phyloP scores from a whole-genome alignment of 1,284 basidiomycete genomes.

The Ceratobasidium sp. region DNA sequence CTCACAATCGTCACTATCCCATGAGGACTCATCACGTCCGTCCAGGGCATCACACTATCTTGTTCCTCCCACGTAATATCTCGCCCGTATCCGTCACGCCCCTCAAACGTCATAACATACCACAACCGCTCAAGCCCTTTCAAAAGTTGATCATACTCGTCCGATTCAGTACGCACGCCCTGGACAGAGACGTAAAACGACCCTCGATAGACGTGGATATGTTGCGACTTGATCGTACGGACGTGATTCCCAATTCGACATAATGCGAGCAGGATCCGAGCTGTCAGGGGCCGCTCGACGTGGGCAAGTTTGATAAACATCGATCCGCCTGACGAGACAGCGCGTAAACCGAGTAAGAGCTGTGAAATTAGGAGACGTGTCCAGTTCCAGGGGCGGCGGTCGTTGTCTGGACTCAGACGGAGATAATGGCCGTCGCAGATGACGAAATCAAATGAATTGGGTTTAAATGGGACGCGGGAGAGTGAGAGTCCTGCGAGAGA shows the following conservation, averaged over 20 bases:
- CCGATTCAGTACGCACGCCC: slow-evolving; percentile 29
- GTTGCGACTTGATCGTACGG: slow-evolving; percentile 47
- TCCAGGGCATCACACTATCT: slow-evolving; percentile 15
- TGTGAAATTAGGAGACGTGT: slow-evolving; percentile 48
- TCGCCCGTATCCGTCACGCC: not conserved
- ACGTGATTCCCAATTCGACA: slow-evolving; percentile 38
- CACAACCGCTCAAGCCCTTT: not conserved
- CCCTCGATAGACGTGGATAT: slow-evolving; percentile 46
- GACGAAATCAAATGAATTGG: slow-evolving; percentile 47
- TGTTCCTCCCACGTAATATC: slow-evolving; percentile 16
- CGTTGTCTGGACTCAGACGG: slow-evolving; percentile 43
- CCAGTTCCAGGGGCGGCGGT: slow-evolving; percentile 43
- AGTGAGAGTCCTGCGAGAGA: not conserved
- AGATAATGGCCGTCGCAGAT: slow-evolving; percentile 51
- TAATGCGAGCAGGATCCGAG: slow-evolving; percentile 48
- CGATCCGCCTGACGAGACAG: slow-evolving; percentile 48
- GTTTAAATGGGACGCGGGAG: slow-evolving; percentile 15
- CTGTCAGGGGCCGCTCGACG: slow-evolving; percentile 48
- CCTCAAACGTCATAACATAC: slow-evolving; percentile 1
- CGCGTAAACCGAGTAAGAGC: slow-evolving; percentile 49
- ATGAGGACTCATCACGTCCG: slow-evolving; percentile 15
- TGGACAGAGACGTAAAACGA: slow-evolving; percentile 49
- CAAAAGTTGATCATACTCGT: not conserved
- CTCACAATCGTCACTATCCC: slow-evolving; percentile 7
- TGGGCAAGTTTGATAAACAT: slow-evolving; percentile 50